Evolutionary conservation across 2,329 filamentous ascomycete genomes (phyloP), one percentile per base, ranked within the genome.

Genomic region (Madurella fahalii): DNA sequence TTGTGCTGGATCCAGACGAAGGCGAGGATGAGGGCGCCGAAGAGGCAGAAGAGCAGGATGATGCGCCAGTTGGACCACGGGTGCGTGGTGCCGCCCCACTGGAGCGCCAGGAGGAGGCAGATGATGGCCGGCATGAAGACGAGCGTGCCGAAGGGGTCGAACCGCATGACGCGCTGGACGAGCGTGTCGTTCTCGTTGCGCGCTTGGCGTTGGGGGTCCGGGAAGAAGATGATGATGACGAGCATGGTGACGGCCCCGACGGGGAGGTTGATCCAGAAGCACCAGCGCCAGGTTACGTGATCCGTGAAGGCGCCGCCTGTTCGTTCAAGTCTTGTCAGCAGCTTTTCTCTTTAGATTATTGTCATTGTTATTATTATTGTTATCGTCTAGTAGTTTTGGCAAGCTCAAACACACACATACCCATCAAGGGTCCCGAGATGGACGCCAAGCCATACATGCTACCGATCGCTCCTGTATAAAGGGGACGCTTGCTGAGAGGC

Each of bases 51-150:
- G 12, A 75, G 64, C 16, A 67, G 60, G 44, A 76, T 70, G 52
- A 74, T 67, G 39, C 70, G 66, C 56, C 67, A 70, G 53, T 57
- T 66, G 48, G 58, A 61, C 73, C 74, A 76, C 1, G 63, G 58
- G 51, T 75, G 72, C n/a, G 63, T 66, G 13, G 65, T 70, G 34
- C 72, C 74, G 52, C 72, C 74, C 75, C 75, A 79, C 58, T 78
- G 73, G 16, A 80, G 66, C 3, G 77, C 77, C 8, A 80, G 65
- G 2, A 79, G 64, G 12, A 79, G 69, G 53, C 71, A 77, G 52
- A 77, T 66, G 18, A 76, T 72, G 18, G 70, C 59, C 1, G 63
- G 62, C 61, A 67, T 64, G 30, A 65, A 65, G 9, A 68, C 58
- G 2, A 49, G 25, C 1, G 62, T 65, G n/a, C 65, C 65, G 8